Evolutionary conservation across 331 rosid species (phyloP), one percentile per base, ranked within the genome.

Genomic region (Quercus phellos): DNA sequence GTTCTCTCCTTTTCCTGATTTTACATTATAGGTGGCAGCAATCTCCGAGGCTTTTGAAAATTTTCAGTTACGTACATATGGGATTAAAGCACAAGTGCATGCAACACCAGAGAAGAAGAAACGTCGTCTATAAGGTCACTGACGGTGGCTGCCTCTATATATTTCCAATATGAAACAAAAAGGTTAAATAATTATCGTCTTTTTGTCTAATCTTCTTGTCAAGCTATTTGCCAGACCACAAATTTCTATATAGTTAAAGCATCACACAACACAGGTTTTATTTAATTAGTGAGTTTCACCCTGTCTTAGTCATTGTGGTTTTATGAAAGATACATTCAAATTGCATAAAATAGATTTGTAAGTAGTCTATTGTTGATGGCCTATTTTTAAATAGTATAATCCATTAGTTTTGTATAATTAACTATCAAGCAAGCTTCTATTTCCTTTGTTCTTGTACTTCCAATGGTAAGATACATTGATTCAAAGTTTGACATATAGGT

Each of bases 1-100:
- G 70, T 82, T 77, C 32, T 80, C 43, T 74, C 46, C 43, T 77
- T 67, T 80, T 68, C 35, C 55, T 67, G 27, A 56, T 71, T 51
- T 75, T 51, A 83, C 84, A 75, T 59, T 69, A 51, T 69, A 94
- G 99, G 99, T 94, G 34, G 93, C 81, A 77, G 91, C 85, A 70
- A 84, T 92, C 80, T 92, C 99, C 3, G 97, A 86, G 70, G 99
- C 99, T 72, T 94, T 94, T 77, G 99, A 94, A 80, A 92, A 92
- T 77, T 92, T 92, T 77, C 98, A 94, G 87, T 59, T 94, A 34
- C 86, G 80, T 69, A 90, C 91, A 9, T 94, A 94, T 61, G 99
- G 99, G 60, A 88, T 92, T 63, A 94, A 90, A 86, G 80, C 98
- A 14, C 98, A 94, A 79, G 91, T 90, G 51, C 94, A 91, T 70